Evolutionary conservation across 2,329 filamentous ascomycete species (phyloP), one percentile per base, ranked within the genome.

Genomic region (Penicillium sp.): DNA sequence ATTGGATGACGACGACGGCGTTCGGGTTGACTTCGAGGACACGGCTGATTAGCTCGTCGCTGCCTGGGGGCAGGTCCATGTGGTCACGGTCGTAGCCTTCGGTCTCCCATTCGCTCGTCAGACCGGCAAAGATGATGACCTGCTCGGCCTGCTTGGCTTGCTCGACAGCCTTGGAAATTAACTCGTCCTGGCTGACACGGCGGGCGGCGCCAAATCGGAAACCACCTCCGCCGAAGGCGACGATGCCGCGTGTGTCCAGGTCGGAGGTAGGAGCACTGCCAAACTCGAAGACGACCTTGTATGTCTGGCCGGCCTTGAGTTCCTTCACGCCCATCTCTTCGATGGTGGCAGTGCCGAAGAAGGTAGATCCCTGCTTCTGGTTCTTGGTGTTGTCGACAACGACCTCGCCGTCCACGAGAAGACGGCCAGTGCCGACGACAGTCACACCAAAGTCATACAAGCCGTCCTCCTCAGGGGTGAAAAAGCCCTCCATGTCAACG

Each of bases 61-160:
- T 82, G 65, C 75, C 79, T 5, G 76, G 82, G 43, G 85, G 85
- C 1, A 87, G 76, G 59, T 85, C 81, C 84, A 86, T 85, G 69
- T 79, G 78, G 11, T 78, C 75, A 57, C 85, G 82, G 66, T 87
- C 85, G 41, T 85, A 81, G 35, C 90, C 90, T 77, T 93, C 90
- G 0, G 88, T 88, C 73, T 94, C 91, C 89, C 90, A 94, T 70
- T 94, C 90, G 39, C 84, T 84, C 69, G 92, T 93, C 50, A 95
- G 82, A 1, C 91, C 91, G 1, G 88, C 88, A 70, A 90, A 90
- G 55, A 95, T 81, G 62, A 95, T 83, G 50, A 93, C 91, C 70
- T 93, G 89, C 58, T 94, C 90, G 1, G 88, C 88, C 43, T 84
- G 82, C 70, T 82, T 84, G 34, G 91, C 91, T 6, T 90, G 79